Base-by-base conservation (phyloP, 2,329 filamentous ascomycete genomes). In the Ophiostoma triangulosporum region DNA sequence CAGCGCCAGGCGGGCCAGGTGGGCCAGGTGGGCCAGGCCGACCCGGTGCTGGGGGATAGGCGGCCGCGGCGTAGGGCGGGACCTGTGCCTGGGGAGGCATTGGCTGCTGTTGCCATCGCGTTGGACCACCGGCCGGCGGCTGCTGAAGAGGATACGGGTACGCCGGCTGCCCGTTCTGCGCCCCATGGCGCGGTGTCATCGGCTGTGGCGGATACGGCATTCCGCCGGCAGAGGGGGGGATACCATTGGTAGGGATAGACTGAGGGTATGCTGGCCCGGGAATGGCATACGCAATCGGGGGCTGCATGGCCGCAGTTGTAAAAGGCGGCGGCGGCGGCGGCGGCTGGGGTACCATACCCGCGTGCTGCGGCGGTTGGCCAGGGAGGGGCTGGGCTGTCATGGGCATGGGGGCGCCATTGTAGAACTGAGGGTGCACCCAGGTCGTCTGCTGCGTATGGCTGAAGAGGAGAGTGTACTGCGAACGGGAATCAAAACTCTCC, bases 381-480 rank as follows among this genome's bases (percentile, higher is more conserved):
- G 11, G 15, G 26, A 27, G 26, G 6, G 36, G 48, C 29, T 29
- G 43, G 12, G 51, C 36, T 3, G 51, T 51, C 5, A 49, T 50
- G 3, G 72, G 75, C 4, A 54, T 53, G n/a, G 20, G 45, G 6
- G 49, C 17, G 6, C 62, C 64, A 55, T 62, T 64, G 59, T 68
- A 77, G 61, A 77, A 82, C 57, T 79, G 77, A 24, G 75, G 71
- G 48, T 76, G 65, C 11, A 74, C 70, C 80, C 80, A 83, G 4
- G 75, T 75, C 32, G 73, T 69, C 60, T 80, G 77, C 56, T 78
- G 58, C 53, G 72, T 70, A 22, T 70, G 68, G 24, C 75, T 74
- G 65, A 80, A 86, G 63, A 80, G 84, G 4, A 80, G 73, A n/a
- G 80, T 79, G 64, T 86, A 90, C 55, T 85, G 81, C 54, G 80